Evolutionary conservation across 1,284 basidiomycete genomes (phyloP).

Genomic region (Moesziomyces parantarcticus): DNA sequence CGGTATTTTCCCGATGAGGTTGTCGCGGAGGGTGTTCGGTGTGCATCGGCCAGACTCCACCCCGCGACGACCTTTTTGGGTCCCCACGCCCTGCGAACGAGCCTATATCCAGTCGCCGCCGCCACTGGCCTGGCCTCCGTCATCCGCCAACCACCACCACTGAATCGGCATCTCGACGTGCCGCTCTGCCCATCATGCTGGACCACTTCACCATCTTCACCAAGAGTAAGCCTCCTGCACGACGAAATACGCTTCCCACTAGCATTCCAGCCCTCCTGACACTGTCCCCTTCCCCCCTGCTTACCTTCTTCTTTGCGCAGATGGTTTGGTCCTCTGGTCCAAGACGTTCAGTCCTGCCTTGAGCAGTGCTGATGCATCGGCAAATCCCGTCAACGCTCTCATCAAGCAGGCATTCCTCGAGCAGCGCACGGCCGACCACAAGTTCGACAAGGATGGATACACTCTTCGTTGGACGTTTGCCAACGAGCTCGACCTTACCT

Average conservation of each 20-base stretch:
- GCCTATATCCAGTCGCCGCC: not conserved
- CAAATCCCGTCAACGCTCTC: conserved; percentile 58
- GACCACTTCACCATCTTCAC: conserved; percentile 63
- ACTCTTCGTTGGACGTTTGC: conserved; percentile 62
- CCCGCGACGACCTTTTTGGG: not conserved
- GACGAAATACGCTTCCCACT: too few species aligned
- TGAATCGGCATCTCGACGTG: conserved; percentile 1
- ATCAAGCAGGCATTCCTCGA: conserved; percentile 64
- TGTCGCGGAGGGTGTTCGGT: conserved; percentile 22
- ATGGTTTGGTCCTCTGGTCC: conserved; percentile 63
- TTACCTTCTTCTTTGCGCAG: conserved; percentile 8
- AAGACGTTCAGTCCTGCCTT: conserved; percentile 56
- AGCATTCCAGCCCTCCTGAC: not conserved
- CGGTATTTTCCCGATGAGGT: not conserved
- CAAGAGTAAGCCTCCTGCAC: conserved; percentile 21
- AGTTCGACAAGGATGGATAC: conserved; percentile 62
- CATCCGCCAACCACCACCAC: conserved; percentile 7
- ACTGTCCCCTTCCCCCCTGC: not conserved
- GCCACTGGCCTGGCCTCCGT: not conserved
- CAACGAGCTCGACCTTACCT: conserved; percentile 63
- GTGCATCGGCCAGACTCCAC: conserved; percentile 13
- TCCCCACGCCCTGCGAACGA: conserved; percentile 8
- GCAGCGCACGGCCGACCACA: conserved; percentile 55
- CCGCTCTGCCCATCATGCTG: conserved; percentile 36
- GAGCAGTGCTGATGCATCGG: conserved; percentile 22